A percentile compares a stretch with the other conserved stretches of the same genome.
phyloP scores from a whole-genome alignment of 495 filamentous ascomycete genomes.

The Emericellopsis terricola region DNA sequence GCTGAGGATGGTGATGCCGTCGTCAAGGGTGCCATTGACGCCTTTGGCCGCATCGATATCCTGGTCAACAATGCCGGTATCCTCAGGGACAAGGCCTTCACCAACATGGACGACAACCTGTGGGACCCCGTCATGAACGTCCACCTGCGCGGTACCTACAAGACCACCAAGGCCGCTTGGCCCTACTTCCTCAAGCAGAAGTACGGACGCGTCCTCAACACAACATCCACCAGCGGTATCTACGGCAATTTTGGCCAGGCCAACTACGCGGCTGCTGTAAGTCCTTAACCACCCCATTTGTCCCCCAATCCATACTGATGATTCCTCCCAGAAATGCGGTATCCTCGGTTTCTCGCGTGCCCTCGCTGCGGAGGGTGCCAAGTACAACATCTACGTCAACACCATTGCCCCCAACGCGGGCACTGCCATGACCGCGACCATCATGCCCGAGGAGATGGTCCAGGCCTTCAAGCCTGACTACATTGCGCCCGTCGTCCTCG shows the following conservation, averaged over 20 bases:
- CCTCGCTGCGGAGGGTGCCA: conserved; percentile 79
- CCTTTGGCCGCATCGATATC: conserved; percentile 85
- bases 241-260: conserved; percentile 99
- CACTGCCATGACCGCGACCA: conserved; percentile 85
- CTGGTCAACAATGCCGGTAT: conserved; percentile 97
- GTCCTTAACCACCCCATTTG: conserved; percentile 9
- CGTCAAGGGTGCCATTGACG: conserved; percentile 82
- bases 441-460: conserved; percentile 94
- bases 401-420: conserved; percentile 96
- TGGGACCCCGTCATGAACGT: conserved; percentile 90
- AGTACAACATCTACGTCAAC: conserved; percentile 98
- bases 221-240: conserved; percentile 89
- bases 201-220: conserved; percentile 94
- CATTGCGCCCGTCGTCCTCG: conserved; percentile 80
- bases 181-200: conserved; percentile 97
- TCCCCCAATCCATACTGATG: conserved; percentile 6
- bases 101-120: conserved; percentile 86
- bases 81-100: conserved; percentile 92
- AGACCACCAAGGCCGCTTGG: conserved; percentile 95
- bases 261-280: conserved; percentile 85
- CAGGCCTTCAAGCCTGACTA: conserved; percentile 99
- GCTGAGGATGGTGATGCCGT: conserved; percentile 89
- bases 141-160: conserved; percentile 89
- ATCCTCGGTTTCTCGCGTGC: conserved; percentile 92
- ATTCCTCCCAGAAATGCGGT: conserved; percentile 48